phyloP scores from a whole-genome alignment of 2,329 filamentous ascomycete genomes.

The Cytospora paraplurivora region DNA sequence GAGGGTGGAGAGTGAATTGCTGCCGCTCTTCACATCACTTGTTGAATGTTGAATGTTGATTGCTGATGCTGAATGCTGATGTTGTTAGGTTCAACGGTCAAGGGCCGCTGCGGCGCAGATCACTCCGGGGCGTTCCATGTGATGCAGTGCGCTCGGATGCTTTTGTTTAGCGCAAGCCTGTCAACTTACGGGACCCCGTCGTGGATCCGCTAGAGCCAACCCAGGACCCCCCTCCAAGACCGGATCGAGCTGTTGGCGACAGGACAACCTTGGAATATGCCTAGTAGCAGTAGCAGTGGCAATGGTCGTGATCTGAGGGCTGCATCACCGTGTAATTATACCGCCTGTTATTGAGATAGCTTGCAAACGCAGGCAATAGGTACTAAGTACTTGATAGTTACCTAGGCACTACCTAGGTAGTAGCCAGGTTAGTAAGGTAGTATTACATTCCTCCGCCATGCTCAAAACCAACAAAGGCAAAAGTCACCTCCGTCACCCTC shows the following conservation, averaged over 20 bases:
- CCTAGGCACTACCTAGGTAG: background rate
- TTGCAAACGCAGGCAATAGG: no score
- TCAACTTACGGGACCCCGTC: constrained; percentile 12
- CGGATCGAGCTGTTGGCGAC: background rate
- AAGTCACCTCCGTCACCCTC: no score
- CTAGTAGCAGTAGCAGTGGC: background rate
- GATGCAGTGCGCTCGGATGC: background rate
- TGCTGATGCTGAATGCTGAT: background rate
- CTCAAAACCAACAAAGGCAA: background rate
- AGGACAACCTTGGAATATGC: no score
- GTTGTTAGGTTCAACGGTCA: constrained; percentile 10
- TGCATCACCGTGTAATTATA: background rate
- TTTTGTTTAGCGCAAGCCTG: constrained; percentile 12
- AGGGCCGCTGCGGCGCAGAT: constrained; percentile 18
- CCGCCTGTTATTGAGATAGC: background rate
- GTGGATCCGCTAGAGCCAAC: no score
- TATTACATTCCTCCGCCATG: background rate
- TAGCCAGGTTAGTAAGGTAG: background rate
- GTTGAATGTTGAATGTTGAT: background rate
- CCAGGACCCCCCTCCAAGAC: background rate
- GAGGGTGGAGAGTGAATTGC: constrained; percentile 1
- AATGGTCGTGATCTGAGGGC: no score
- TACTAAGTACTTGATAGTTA: background rate
- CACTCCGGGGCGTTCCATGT: constrained; percentile 18
- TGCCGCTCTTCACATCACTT: background rate